Percentiles rank a stretch among this genome's conserved stretches.
Evolutionary conservation across 2,329 filamentous ascomycete species (phyloP).

Genomic region (Emericellopsis atlantica): DNA sequence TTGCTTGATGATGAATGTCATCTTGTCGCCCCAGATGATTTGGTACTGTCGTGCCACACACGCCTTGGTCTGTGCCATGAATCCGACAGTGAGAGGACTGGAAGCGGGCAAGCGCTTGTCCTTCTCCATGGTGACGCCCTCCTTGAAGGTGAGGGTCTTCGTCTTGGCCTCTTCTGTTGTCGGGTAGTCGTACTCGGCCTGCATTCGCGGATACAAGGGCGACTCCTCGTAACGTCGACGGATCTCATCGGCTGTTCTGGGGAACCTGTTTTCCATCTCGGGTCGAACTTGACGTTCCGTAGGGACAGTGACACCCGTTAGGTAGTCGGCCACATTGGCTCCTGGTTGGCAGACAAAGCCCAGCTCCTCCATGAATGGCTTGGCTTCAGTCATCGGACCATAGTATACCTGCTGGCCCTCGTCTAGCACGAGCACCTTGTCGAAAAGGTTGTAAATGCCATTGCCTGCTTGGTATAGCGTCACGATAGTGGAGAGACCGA

Average conservation of each 20-base stretch:
- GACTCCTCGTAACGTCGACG: conserved; percentile 38
- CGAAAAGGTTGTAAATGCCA: conserved; percentile 56
- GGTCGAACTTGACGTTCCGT: conserved; percentile 8
- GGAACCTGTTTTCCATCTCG: conserved; percentile 23
- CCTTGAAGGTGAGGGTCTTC: conserved; percentile 38
- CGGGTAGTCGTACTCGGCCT: conserved; percentile 44
- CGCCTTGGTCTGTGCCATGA: conserved; percentile 40
- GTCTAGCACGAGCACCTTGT: conserved; percentile 58
- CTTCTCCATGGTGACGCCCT: conserved; percentile 40
- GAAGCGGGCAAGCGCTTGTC: conserved; percentile 35
- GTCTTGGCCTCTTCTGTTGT: conserved; percentile 31
- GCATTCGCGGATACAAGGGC: conserved; percentile 34
- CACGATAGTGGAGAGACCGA: conserved; percentile 46
- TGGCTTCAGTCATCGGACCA: conserved; percentile 43
- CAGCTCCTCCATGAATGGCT: conserved; percentile 50
- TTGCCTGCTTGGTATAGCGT: conserved; percentile 61
- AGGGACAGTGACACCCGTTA: conserved; percentile 47
- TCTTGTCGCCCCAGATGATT: conserved; percentile 52
- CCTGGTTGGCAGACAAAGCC: conserved; percentile 51
- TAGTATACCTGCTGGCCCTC: conserved; percentile 55
- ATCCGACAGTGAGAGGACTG: conserved; percentile 44
- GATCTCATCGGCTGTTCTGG: conserved; percentile 29
- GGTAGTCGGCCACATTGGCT: conserved; percentile 52
- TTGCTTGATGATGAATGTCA: conserved; percentile 51
- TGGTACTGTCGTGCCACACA: conserved; percentile 50